Evolutionary conservation across 108 stramenopile genomes (phyloP), one percentile per base, ranked within the genome.

Genomic region (Skeletonema marinoi): DNA sequence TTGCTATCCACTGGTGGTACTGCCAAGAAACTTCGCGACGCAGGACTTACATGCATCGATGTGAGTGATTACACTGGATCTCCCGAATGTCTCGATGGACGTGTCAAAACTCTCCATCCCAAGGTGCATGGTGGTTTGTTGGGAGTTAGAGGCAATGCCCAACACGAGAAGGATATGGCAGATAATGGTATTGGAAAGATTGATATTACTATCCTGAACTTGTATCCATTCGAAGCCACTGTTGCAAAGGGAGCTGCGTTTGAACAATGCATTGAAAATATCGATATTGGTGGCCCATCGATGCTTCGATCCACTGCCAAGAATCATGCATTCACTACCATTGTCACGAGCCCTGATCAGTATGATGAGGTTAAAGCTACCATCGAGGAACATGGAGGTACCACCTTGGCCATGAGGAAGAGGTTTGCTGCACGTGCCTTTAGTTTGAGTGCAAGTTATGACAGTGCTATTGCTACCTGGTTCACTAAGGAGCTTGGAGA

Each of bases 251-350:
- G 97, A 19, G 93, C 92, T 21, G 89, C 79, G 30, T 98, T 96
- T 65, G 96, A 88, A 61, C 96, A 93, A 74, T 98, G 98, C 88
- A 92, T 99, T 76, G 99, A 99, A 84, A 99, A 99, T 79, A 98
- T 99, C 79, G 99, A 99, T 78, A 98, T 99, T 81, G 99, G 99
- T 21, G 99, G 99, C n/a, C 99, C 99, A 6, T 90, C 92, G 61
- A 99, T 99, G 99, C 84, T 99, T 44, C 93, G 99, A 33, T 95
- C 94, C 19, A 93, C 96, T 3, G 97, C 99, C 71, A 99, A 99
- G 85, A 99, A 99, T 83, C 99, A 99, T 85, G 88, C 88, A 4
- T 96, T 94, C 77, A 98, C 98, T 13, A 85, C 96, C 17, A 97
- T 98, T 83, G 93, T 97, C 39, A 98, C 97, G 1, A 64, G 69